Conservation (phyloP, 2,329 filamentous ascomycete genomes). For the Fusarium cicatricum region DNA sequence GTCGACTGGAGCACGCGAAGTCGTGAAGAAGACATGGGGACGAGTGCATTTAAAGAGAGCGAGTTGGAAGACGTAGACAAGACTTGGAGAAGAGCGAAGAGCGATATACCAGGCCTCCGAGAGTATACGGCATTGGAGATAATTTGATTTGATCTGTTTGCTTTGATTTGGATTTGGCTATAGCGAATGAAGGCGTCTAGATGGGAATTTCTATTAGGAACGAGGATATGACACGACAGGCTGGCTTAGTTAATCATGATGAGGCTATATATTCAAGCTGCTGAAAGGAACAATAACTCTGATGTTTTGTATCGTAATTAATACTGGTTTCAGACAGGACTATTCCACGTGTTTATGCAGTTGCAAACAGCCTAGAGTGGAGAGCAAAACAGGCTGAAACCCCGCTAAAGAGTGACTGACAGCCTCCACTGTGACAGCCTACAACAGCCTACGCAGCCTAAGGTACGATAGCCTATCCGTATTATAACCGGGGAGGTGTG, state of each 20-base stretch:
- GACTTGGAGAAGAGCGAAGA: constrained; percentile 4
- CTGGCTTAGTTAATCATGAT: constrained; percentile 13
- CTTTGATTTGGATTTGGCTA: constrained; percentile 3
- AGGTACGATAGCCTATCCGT: background rate
- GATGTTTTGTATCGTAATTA: no score
- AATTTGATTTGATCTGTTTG: constrained; percentile 5
- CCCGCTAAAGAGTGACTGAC: background rate
- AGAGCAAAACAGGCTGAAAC: constrained; percentile 1
- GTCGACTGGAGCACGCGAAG: constrained; percentile 34
- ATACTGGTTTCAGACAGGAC: background rate
- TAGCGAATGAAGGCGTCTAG: background rate
- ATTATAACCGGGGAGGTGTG: background rate
- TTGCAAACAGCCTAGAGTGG: background rate
- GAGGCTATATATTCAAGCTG: no score
- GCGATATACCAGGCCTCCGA: constrained; percentile 21
- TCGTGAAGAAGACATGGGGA: constrained; percentile 8
- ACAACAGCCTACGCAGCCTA: no score
- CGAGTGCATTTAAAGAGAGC: background rate
- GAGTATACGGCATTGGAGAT: constrained; percentile 27
- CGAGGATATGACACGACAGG: constrained; percentile 16
- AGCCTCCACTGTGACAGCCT: no score
- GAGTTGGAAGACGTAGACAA: background rate
- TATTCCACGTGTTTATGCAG: background rate
- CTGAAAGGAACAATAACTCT: no score
- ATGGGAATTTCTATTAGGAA: constrained; percentile 8